phyloP scores from a whole-genome alignment of 73 alveolate genomes.

The Urostyla sp. region DNA sequence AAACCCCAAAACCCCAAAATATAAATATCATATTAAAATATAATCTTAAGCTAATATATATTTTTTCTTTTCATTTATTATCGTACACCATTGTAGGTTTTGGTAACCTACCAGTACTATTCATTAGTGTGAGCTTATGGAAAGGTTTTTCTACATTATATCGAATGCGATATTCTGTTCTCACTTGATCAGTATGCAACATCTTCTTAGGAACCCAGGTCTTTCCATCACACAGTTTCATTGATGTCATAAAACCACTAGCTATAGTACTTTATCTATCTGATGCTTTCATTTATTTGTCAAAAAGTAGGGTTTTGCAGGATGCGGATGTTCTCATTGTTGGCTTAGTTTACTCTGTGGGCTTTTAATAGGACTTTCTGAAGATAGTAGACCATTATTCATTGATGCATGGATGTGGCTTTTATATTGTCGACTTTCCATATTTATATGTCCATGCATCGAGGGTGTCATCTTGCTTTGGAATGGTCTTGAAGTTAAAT shows the following conservation, averaged over 20 bases:
- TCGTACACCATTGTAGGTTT: neutral
- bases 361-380: neutral
- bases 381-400: slow-evolving; percentile 1
- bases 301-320: neutral
- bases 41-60: too few relatives aligned
- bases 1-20: too few relatives aligned
- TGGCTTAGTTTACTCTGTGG: neutral
- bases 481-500: neutral
- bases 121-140: slow-evolving; percentile 27
- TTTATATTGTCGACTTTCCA: neutral
- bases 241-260: slow-evolving; percentile 3
- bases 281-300: neutral
- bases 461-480: slow-evolving; percentile 1
- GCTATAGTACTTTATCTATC: neutral
- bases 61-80: slow-evolving; percentile 6
- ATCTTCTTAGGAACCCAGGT: slow-evolving; percentile 53
- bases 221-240: slow-evolving; percentile 37
- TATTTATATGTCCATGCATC: slow-evolving; percentile 1
- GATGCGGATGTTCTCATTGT: neutral
- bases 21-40: too few relatives aligned
- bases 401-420: neutral
- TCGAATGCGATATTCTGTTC: slow-evolving; percentile 57
- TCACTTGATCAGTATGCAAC: slow-evolving; percentile 44
- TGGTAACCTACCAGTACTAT: slow-evolving; percentile 1
- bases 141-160: slow-evolving; percentile 58